phyloP scores from a whole-genome alignment of 139 green algal genomes.

The Edaphochlamys debaryana region DNA sequence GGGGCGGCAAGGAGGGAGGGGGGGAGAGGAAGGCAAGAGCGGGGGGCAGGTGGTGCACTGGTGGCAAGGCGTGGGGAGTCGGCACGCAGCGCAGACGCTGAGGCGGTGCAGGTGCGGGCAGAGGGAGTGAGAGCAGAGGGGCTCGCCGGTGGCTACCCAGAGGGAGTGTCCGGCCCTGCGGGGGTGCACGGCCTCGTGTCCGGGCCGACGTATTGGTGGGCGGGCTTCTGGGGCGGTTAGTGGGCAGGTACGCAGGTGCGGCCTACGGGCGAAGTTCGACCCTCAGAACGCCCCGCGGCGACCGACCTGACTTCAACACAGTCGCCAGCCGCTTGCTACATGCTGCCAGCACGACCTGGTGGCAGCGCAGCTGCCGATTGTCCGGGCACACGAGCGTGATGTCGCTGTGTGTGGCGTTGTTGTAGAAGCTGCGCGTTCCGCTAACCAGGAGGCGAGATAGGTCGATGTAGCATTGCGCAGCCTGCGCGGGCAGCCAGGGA shows the following conservation, averaged over 20 bases:
- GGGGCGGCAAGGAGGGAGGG: neutral
- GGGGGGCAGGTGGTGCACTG: too few species aligned
- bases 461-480: constrained; percentile 32
- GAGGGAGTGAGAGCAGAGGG: too few species aligned
- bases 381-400: constrained; percentile 31
- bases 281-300: too few species aligned
- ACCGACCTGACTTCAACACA: constrained; percentile 17
- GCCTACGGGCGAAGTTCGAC: too few species aligned
- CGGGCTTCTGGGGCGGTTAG: too few species aligned
- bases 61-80: neutral
- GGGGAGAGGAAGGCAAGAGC: neutral
- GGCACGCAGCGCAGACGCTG: too few species aligned
- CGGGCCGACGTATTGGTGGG: too few species aligned
- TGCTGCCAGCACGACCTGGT: constrained; percentile 29
- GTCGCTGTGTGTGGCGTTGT: constrained; percentile 5
- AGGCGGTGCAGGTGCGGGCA: neutral
- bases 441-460: constrained; percentile 11
- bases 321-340: constrained; percentile 26
- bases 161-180: too few species aligned
- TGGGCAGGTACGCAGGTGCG: too few species aligned
- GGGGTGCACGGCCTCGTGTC: too few species aligned
- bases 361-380: constrained; percentile 15
- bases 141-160: too few species aligned
- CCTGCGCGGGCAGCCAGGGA: too few species aligned
- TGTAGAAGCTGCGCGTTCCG: constrained; percentile 16